Evolutionary conservation across 805 yeast species (phyloP).

Genomic region (Tetrapisispora iriomotensis): DNA sequence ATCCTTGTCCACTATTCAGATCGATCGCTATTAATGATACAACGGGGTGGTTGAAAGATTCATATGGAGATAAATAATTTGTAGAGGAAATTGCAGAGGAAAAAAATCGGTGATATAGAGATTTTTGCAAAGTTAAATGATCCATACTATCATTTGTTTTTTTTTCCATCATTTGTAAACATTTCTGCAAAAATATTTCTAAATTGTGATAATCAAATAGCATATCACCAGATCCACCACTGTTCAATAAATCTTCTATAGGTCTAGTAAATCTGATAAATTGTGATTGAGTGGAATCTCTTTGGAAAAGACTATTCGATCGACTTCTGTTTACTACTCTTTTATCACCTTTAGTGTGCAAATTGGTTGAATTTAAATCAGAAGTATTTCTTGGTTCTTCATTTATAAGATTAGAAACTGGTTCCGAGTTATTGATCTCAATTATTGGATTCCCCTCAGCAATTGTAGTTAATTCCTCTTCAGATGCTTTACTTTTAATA

Average conservation of each 20-base stretch:
- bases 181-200: constrained; percentile 29
- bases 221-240: constrained; percentile 23
- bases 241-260: constrained; percentile 26
- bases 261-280: constrained; percentile 45
- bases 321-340: constrained; percentile 15
- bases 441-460: neutral
- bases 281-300: constrained; percentile 26
- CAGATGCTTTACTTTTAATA: neutral
- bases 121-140: constrained; percentile 30
- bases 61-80: constrained; percentile 60
- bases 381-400: neutral
- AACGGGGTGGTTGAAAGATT: constrained; percentile 80
- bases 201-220: constrained; percentile 29
- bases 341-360: neutral
- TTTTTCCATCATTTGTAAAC: constrained; percentile 25
- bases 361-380: neutral
- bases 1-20: constrained; percentile 18
- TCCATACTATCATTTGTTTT: constrained; percentile 22
- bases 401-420: neutral
- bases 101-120: constrained; percentile 49
- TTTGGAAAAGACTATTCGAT: constrained; percentile 26
- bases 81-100: constrained; percentile 47
- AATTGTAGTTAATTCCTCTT: neutral
- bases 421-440: too few relatives aligned
- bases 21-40: constrained; percentile 62